Percentiles rank a stretch among this genome's conserved stretches.
These are phyloP conservation scores for Gymnopilus dilepis DNA, from an alignment of 768 basidiomycete genomes.

Conservation along the genomic window DNA sequence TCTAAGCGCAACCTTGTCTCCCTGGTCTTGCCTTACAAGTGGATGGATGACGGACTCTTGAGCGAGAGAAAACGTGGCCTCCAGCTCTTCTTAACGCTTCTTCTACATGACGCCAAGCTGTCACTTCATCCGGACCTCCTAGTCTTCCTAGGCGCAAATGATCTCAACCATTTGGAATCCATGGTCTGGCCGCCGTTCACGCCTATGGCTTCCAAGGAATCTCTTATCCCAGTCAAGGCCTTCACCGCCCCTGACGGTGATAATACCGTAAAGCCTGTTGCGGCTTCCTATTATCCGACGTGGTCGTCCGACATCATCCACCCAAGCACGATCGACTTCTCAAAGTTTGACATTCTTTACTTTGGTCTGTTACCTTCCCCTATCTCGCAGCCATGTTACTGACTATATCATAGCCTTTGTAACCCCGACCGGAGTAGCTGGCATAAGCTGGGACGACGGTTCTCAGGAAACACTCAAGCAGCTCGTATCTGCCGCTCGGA, in stretches of 20 bases:
- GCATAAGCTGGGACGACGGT: constrained; percentile 55
- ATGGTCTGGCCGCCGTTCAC: constrained; percentile 32
- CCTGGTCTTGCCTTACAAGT: constrained; percentile 50
- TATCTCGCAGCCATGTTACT: not conserved
- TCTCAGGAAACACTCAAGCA: constrained; percentile 54
- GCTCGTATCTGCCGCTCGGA: constrained; percentile 60
- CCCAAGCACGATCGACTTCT: constrained; percentile 63
- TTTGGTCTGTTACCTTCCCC: constrained; percentile 46
- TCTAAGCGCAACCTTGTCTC: constrained; percentile 52
- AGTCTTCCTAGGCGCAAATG: constrained; percentile 39
- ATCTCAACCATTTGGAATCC: not conserved
- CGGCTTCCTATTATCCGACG: constrained; percentile 54
- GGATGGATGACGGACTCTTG: constrained; percentile 58
- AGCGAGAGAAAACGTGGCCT: constrained; percentile 54
- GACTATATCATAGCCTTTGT: constrained; percentile 57
- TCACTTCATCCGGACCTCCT: constrained; percentile 36
- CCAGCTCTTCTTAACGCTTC: constrained; percentile 42
- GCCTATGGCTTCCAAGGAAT: constrained; percentile 33
- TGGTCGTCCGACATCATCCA: constrained; percentile 53
- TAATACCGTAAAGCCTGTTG: constrained; percentile 33
- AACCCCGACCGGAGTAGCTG: constrained; percentile 58
- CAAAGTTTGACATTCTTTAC: constrained; percentile 67
- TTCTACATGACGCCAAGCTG: constrained; percentile 41
- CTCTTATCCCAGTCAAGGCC: not conserved
- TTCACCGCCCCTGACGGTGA: constrained; percentile 1